Evolutionary conservation across 2,329 filamentous ascomycete genomes (phyloP), one percentile per base, ranked within the genome.

Genomic region (Cladosporium oxysporum): DNA sequence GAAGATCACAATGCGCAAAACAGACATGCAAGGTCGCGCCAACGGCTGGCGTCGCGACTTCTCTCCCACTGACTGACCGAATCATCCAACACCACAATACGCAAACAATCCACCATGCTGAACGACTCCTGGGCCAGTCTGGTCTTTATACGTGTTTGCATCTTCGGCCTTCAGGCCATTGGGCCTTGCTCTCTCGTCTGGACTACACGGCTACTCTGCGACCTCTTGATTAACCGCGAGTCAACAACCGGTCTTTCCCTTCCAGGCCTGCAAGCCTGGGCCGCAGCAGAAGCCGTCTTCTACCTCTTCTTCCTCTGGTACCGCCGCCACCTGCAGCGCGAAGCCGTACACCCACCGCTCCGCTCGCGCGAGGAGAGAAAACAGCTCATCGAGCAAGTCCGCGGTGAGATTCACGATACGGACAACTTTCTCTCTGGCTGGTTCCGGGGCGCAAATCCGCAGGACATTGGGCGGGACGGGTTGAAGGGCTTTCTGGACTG

Each of bases 391-490:
- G 76, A 82, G 60, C 82, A 82, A 47, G 87, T 86, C 75, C 79
- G 84, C 66, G 78, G 78, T 35, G 86, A 84, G 69, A 81, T 89
- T 4, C 79, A 84, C 0, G 83, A 87, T 68, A 78, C 81, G 0
- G 83, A 86, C 63, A 76, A 76, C 26, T 91, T 90, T 71, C 69
- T 92, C 50, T 81, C 79, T 58, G 81, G 82, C 67, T 92, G 90
- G 90, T 91, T 91, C 69, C 79, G 87, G n/a, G 86, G 85, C 35
- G 86, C 88, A 1, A 79, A 83, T 11, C 66, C 80, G 1, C 75
- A 79, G 21, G 86, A 89, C 37, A 86, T 92, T 64, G 81, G 83
- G 53, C 80, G 84, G n/a, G 88, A 91, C n/a, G 90, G 91, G 71
- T 76, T 91, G 62, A 83, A 82, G 69, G 87, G 90, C 68, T 91